phyloP scores from a whole-genome alignment of 495 filamentous ascomycete species.

The Hypoxylon rickii region DNA sequence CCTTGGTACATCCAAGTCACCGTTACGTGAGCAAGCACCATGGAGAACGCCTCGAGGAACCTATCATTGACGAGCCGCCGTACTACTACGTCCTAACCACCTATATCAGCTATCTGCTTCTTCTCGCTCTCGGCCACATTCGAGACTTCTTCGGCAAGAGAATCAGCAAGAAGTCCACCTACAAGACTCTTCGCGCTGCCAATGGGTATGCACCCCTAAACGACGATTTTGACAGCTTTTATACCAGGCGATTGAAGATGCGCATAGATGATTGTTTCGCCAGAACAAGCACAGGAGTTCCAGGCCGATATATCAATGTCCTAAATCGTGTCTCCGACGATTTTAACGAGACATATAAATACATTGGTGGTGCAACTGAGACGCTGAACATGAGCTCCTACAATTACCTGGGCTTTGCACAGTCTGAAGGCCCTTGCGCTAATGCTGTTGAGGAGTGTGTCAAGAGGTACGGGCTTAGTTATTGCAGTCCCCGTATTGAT shows the following conservation, averaged over 20 bases:
- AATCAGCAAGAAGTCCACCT: constrained; percentile 77
- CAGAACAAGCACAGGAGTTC: constrained; percentile 88
- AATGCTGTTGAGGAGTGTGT: constrained; percentile 87
- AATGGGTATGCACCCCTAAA: constrained; percentile 97
- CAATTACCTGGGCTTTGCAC: constrained; percentile 98
- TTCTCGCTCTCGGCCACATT: constrained; percentile 93
- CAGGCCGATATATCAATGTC: constrained; percentile 89
- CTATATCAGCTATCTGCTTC: constrained; percentile 93
- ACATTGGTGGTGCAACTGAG: constrained; percentile 89
- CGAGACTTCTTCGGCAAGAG: constrained; percentile 98
- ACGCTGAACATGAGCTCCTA: constrained; percentile 98
- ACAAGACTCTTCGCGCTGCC: constrained; percentile 76
- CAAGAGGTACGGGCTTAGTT: constrained; percentile 79
- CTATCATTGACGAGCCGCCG: constrained; percentile 91
- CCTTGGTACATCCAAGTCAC: constrained; percentile 77
- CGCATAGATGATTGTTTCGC: constrained; percentile 97
- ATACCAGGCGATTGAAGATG: constrained; percentile 87
- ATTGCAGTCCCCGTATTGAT: constrained; percentile 80
- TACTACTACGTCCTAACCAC: constrained; percentile 97
- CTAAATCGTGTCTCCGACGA: constrained; percentile 86
- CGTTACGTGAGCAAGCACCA: constrained; percentile 84
- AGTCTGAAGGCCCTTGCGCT: constrained; percentile 95
- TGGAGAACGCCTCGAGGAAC: constrained; percentile 75
- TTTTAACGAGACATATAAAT: constrained; percentile 83
- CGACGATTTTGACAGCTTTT: constrained; percentile 98